phyloP scores from a whole-genome alignment of 2,329 filamentous ascomycete species.

The Monosporascus sp. region DNA sequence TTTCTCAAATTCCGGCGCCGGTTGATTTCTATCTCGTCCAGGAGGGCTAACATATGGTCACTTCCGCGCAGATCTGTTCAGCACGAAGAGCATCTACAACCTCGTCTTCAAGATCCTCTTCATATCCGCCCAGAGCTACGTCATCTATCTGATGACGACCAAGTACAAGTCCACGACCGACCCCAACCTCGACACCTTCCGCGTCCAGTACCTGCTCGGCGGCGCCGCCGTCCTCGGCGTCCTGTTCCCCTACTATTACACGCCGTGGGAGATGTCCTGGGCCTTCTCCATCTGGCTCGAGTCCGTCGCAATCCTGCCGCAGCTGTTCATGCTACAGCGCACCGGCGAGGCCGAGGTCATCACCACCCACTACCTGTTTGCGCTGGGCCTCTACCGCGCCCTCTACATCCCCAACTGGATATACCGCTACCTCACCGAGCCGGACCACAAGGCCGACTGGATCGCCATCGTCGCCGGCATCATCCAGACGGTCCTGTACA shows the following conservation, averaged over 20 bases:
- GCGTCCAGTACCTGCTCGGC: slow-evolving; percentile 86
- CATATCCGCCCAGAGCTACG: slow-evolving; percentile 84
- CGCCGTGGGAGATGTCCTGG: slow-evolving; percentile 82
- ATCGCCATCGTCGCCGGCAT: slow-evolving; percentile 86
- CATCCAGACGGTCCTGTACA: slow-evolving; percentile 91
- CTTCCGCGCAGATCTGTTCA: slow-evolving; percentile 67
- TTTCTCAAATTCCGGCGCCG: not conserved
- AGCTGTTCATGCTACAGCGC: slow-evolving; percentile 96
- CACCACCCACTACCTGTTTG: slow-evolving; percentile 95
- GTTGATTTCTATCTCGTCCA: too few relatives aligned
- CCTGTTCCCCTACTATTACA: slow-evolving; percentile 81
- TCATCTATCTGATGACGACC: slow-evolving; percentile 95
- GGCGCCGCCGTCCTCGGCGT: slow-evolving; percentile 74
- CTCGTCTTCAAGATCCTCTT: slow-evolving; percentile 94
- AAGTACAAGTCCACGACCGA: slow-evolving; percentile 98
- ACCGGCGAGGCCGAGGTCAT: slow-evolving; percentile 99
- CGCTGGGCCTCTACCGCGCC: slow-evolving; percentile 82
- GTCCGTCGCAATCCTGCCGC: slow-evolving; percentile 90
- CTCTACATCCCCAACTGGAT: slow-evolving; percentile 99
- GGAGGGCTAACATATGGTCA: not conserved
- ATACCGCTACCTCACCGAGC: slow-evolving; percentile 77
- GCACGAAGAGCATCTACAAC: slow-evolving; percentile 81
- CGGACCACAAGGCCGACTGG: slow-evolving; percentile 67
- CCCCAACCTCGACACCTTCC: slow-evolving; percentile 94
- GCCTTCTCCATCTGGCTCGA: slow-evolving; percentile 98